A percentile compares a stretch with the other conserved stretches of the same genome.
These are phyloP conservation scores for Lentinus brumalis DNA, from an alignment of 768 basidiomycete genomes.

Conservation along the genomic window DNA sequence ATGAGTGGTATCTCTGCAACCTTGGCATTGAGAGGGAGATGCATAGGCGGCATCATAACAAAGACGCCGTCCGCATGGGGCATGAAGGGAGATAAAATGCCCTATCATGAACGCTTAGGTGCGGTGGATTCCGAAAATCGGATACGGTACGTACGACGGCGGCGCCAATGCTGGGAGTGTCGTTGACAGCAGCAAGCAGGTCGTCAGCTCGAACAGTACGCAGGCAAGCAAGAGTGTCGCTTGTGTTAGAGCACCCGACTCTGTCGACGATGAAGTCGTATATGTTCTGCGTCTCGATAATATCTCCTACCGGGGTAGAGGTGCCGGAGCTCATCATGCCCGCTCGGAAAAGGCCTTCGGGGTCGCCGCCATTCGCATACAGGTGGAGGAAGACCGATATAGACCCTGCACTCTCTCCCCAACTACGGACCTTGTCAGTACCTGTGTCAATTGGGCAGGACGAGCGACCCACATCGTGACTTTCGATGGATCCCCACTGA, in stretches of 20 bases:
- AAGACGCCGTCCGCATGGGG: slow-evolving; percentile 54
- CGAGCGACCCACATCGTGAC: slow-evolving; percentile 38
- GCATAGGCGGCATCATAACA: slow-evolving; percentile 42
- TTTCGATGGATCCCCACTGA: slow-evolving; percentile 45
- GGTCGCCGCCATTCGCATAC: slow-evolving; percentile 24
- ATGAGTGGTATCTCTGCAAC: slow-evolving; percentile 53
- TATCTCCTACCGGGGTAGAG: slow-evolving; percentile 13
- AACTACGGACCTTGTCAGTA: too few species aligned
- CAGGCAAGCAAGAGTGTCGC: slow-evolving; percentile 46
- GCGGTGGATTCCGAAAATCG: background rate
- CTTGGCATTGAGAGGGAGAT: slow-evolving; percentile 43
- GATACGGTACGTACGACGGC: slow-evolving; percentile 20
- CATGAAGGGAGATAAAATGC: slow-evolving; percentile 39
- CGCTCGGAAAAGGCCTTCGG: slow-evolving; percentile 26
- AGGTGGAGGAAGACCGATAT: slow-evolving; percentile 32
- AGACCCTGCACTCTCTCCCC: slow-evolving; percentile 42
- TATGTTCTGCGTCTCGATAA: slow-evolving; percentile 31
- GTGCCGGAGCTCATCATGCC: slow-evolving; percentile 39
- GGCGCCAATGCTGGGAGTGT: slow-evolving; percentile 30
- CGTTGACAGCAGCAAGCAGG: slow-evolving; percentile 35
- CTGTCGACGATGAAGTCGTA: slow-evolving; percentile 44
- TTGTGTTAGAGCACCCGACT: slow-evolving; percentile 36
- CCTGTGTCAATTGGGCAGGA: too few species aligned
- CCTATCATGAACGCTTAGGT: slow-evolving; percentile 15
- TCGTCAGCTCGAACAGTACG: slow-evolving; percentile 35